Evolutionary conservation across 2,329 filamentous ascomycete species (phyloP), one percentile per base, ranked within the genome.

Genomic region (Neonectria punicea): DNA sequence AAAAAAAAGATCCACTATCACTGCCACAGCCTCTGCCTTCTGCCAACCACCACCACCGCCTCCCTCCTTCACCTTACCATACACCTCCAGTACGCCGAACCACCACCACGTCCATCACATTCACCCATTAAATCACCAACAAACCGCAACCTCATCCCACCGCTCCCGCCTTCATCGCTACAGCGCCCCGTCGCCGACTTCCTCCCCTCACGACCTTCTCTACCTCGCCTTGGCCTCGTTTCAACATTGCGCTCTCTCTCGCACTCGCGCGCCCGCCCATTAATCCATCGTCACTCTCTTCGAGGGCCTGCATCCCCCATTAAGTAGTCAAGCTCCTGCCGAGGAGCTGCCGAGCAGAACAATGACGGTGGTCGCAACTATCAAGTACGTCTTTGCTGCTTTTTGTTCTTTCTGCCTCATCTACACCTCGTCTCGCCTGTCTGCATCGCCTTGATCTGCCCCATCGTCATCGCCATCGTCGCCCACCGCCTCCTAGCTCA

Each of bases 291-390:
- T 61, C 66, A 65, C 65, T 64, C 67, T 51, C 39, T 50, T 69
- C 67, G 72, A 71, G 59, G 66, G 58, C 62, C 61, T 72, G 70
- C 60, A 73, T 70, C 63, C 65, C 67, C 58, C 58, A 28, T 67
- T 66, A 57, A 62, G 62, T 60, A 70, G 63, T 69, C 74, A 65
- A 74, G 76, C 79, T 80, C 80, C 79, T 76, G 61, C 70, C 66
- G 69, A 78, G 78, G 77, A 80, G 80, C 77, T 70, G 70, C 73
- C 73, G 71, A 75, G 74, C 77, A 74, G 73, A 75, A 80, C 76
- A 80, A 86, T 82, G 79, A 86, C 88, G 83, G 86, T 88, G 75
- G 86, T 88, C 80, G 86, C 86, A 83, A 89, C 87, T 74, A 89
- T 89, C 81, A 89, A 89, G 87, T 89, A 81, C 77, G 87, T 78